These are phyloP conservation scores for Mortierella antarctica DNA, from an alignment of 192 early-diverging fungal genomes.

Conservation along the genomic window DNA sequence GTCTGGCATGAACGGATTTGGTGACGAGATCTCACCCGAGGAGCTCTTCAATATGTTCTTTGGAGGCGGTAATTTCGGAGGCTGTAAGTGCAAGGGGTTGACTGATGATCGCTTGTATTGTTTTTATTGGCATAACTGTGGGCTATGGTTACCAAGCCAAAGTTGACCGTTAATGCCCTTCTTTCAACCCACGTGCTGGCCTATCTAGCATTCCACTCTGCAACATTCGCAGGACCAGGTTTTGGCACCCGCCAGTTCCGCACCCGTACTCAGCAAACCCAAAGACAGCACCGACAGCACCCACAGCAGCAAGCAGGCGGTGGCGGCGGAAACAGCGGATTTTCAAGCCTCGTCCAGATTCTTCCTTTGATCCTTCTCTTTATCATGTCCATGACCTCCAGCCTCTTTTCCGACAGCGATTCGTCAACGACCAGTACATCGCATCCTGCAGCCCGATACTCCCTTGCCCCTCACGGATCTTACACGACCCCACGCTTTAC, in stretches of 20 bases:
- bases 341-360: slow-evolving; percentile 72
- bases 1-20: slow-evolving; percentile 34
- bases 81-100: slow-evolving; percentile 44
- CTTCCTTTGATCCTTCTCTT: slow-evolving; percentile 85
- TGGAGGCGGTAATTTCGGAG: slow-evolving; percentile 72
- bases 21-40: slow-evolving; percentile 89
- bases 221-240: slow-evolving; percentile 71
- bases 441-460: slow-evolving; percentile 58
- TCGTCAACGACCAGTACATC: slow-evolving; percentile 13
- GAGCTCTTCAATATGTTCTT: slow-evolving; percentile 99
- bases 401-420: slow-evolving; percentile 57
- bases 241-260: slow-evolving; percentile 63
- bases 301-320: slow-evolving; percentile 32
- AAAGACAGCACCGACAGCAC: slow-evolving; percentile 37
- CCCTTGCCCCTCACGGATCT: slow-evolving; percentile 64
- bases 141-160: neutral
- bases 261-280: slow-evolving; percentile 29
- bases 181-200: neutral
- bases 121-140: slow-evolving; percentile 17
- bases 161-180: too few relatives aligned
- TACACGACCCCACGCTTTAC: slow-evolving; percentile 72
- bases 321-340: slow-evolving; percentile 47
- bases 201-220: slow-evolving; percentile 59
- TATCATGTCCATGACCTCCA: slow-evolving; percentile 79
- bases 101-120: slow-evolving; percentile 39